Base-by-base conservation (phyloP, 1,284 basidiomycete genomes). In the Mycosarcoma mackinlayi region DNA sequence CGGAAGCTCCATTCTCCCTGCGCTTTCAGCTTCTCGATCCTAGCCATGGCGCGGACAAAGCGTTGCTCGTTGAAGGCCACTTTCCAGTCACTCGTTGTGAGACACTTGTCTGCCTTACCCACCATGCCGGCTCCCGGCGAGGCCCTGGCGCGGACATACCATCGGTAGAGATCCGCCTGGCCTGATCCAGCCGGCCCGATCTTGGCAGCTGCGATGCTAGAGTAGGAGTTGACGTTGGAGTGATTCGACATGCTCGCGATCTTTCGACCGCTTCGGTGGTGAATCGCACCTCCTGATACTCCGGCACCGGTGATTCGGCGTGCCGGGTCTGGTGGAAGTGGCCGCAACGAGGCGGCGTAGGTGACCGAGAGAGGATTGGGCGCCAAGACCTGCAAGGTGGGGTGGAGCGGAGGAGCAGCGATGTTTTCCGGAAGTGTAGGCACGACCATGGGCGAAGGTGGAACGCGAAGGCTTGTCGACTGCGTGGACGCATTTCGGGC, bases 1-100 rank as follows among this genome's bases (percentile, higher is more conserved):
- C 94, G 86, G 79, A 96, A 92, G 76, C 91, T 92, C 96, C 96
- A 99, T 27, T 88, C 86, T 1, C 90, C 90, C 13, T 87, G 87
- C 16, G 88, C 87, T 83, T 97, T 96, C 68, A 97, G 86, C 45
- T 86, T 84, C 65, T 98, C 94, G 50, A 98, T 90, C 7, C 90
- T 87, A 47, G 94, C 92, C 78, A 96, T 87, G 1, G 92, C 89
- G 19, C 92, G 87, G 30, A 92, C 61, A 28, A 81, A 82, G 41
- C 75, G 68, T 52, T 81, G 79, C 70, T 82, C 80, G 37, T 76
- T 70, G 53, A 78, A 82, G 0, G 80, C 80, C 7, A 78, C 79
- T 31, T 75, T 76, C 80, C 80, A 82, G 57, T 82, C 80, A 47
- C 66, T 70, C 11, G 80, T 82, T 46, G 76, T 58, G 30, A 82